Conservation (phyloP, 768 basidiomycete species). For the Suillus subalutaceus region DNA sequence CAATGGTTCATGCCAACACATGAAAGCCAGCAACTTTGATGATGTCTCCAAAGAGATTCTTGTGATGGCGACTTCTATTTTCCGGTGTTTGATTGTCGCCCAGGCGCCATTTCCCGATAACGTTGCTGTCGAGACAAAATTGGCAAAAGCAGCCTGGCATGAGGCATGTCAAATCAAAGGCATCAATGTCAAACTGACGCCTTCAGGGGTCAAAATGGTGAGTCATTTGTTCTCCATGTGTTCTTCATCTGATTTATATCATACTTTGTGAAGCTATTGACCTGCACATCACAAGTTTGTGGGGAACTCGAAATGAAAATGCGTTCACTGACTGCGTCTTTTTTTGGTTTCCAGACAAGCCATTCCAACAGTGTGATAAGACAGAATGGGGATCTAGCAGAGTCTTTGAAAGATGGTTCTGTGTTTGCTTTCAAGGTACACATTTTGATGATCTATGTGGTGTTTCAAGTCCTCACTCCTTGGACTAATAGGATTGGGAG, state of each 20-base stretch:
- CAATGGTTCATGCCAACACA: neutral
- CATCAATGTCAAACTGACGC: conserved; percentile 8
- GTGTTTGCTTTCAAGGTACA: conserved; percentile 11
- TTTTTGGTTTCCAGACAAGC: conserved; percentile 6
- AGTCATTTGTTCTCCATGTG: neutral
- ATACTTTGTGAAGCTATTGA: conserved; percentile 2
- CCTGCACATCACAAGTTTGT: conserved; percentile 13
- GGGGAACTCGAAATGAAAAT: conserved; percentile 14
- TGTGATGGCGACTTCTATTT: conserved; percentile 16
- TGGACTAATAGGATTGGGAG: conserved; percentile 5
- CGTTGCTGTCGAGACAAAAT: neutral
- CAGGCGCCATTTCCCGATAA: conserved; percentile 22
- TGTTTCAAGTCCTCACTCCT: neutral
- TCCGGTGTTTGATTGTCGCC: neutral
- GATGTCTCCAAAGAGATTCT: conserved; percentile 22
- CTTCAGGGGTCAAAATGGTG: neutral
- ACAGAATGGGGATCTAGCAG: conserved; percentile 9
- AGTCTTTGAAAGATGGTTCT: conserved; percentile 10
- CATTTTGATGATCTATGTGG: neutral
- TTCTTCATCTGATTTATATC: conserved; percentile 2
- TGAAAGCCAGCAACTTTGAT: conserved; percentile 23
- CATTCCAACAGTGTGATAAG: conserved; percentile 1
- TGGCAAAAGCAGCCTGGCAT: conserved; percentile 10
- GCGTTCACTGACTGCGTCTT: neutral
- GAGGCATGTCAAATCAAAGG: conserved; percentile 10